These are phyloP conservation scores for Endocalyx cinctus DNA, from an alignment of 2,329 filamentous ascomycete species.

Conservation along the genomic window DNA sequence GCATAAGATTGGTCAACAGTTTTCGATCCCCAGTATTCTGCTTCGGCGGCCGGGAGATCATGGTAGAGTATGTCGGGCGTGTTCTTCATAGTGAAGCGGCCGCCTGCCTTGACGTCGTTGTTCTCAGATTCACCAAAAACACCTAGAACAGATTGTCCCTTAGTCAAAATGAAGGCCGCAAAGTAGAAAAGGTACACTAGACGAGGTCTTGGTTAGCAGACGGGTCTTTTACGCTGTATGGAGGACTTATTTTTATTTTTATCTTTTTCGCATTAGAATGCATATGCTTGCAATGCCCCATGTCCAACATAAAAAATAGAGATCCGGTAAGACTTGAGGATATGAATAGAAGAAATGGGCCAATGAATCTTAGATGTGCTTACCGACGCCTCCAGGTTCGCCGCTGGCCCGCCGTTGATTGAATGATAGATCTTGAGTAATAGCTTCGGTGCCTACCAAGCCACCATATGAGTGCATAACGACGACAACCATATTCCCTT, in stretches of 20 bases:
- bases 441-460: slow-evolving; percentile 8
- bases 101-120: neutral
- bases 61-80: neutral
- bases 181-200: neutral
- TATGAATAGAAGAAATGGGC: too few species aligned
- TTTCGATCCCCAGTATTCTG: neutral
- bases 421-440: slow-evolving; percentile 5
- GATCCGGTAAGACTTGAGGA: too few species aligned
- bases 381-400: slow-evolving; percentile 7
- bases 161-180: neutral
- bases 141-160: neutral
- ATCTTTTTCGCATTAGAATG: too few species aligned
- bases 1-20: neutral
- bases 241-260: too few species aligned
- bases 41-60: neutral
- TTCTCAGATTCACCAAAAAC: neutral
- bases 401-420: slow-evolving; percentile 2
- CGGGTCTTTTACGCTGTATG: too few species aligned
- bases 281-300: too few species aligned
- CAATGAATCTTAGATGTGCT: too few species aligned
- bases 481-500: slow-evolving; percentile 7
- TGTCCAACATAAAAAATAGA: too few species aligned
- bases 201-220: neutral
- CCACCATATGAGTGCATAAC: slow-evolving; percentile 11
- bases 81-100: neutral